Evolutionary conservation across 129 eudicot genomes (phyloP), one percentile per base, ranked within the genome.

Genomic region (Ambrosia artemisiifolia): DNA sequence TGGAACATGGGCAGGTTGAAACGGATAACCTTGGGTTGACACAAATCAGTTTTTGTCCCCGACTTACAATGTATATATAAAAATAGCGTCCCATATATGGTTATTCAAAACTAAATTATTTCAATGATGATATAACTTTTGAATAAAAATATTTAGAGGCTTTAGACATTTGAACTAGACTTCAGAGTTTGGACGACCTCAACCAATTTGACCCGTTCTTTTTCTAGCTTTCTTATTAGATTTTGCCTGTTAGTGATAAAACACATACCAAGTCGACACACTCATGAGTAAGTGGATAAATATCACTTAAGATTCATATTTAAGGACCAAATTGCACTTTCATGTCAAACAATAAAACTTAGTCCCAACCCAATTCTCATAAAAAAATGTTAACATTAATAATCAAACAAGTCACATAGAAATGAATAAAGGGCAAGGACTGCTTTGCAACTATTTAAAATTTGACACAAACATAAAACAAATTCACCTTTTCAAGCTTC

Each of bases 401-500:
- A 0, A 53, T 17, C 19, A 53, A n/a, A 53, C 8, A 53, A 53
- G 60, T 19, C 30, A 53, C 19, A 54, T 8, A 54, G 61, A 54
- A 19, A 18, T 19, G 32, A 1, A 54, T 2, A 3, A 54, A 12
- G 18, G 33, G 28, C 4, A 11, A 6, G 11, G 6, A 54, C 18
- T 54, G 61, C 3, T 54, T 19, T 54, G 11, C 13, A 57, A 57
- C 38, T 57, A 4, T 11, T 13, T 33, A 61, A 14, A 61, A 9
- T 17, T 51, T 24, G 7, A 24, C 34, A 56, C 36, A 24, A 56
- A 66, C 16, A 75, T 6, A 74, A 40, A 77, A 60, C 43, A 62
- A 61, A 36, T 32, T 80, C 67, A 88, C 97, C 96, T 91, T 91
- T 75, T 91, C 97, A 64, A 88, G 91, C 81, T 91, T 88, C 40